Base-by-base conservation (phyloP, 495 filamentous ascomycete species). In the Achaetomiella virescens region DNA sequence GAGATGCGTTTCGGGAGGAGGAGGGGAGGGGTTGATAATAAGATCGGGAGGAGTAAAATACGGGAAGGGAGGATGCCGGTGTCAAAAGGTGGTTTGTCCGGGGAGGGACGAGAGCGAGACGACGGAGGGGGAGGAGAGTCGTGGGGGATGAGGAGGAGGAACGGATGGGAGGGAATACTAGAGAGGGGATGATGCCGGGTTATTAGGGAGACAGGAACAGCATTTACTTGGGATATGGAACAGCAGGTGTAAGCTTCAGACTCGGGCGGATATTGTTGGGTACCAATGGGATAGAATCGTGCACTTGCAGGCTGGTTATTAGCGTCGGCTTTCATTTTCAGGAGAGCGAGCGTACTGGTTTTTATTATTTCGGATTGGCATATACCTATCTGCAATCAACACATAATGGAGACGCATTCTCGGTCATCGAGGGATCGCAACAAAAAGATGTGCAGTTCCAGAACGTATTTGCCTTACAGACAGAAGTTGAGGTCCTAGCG, bases 211-310 rank as follows among this genome's bases (percentile, higher is more conserved):
- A 9, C 33, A 18, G 27, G 47, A 50, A 22, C 47, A 50, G 47
- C 47, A 50, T 50, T 50, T 50, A 24, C 21, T 50, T 8, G 47
- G 6, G 31, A 50, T 36, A 50, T 50, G 27, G 47, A 36, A 14
- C 9, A 17, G 2, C 10, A 41, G 38, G 38, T n/a, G 38, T 31
- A 31, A 9, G 27, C 4, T 31, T 4, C 5, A 41, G n/a, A n/a
- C n/a, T n/a, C 14, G 38, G 38, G 12, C 12, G 18, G 14, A 20
- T 15, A 20, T 41, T n/a, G 27, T 48, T 48, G n/a, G 18, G n/a
- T 48, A 22, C n/a, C 7, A n/a, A 7, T 48, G 7, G 22, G 22
- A 48, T 48, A 14, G 14, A 33, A 2, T 48, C 7, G 45, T 2
- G 21, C 5, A 24, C 21, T 31, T 9, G 27, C n/a, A n/a, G n/a